Conservation (phyloP, 78 protist genomes). For the Corallochytrium limacisporum region DNA sequence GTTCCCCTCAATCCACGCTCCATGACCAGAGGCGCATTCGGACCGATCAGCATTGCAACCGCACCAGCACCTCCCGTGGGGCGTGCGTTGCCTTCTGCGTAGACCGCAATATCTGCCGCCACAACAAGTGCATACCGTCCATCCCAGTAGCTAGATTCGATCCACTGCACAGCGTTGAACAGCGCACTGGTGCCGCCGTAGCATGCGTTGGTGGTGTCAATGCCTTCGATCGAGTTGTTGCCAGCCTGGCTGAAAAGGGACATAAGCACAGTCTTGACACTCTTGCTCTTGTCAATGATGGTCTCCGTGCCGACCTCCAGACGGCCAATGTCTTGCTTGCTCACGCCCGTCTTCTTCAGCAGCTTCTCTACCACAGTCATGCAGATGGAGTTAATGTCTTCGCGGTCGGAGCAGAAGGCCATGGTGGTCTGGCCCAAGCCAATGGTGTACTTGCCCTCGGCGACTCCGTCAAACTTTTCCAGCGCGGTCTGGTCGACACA, state of each 20-base stretch:
- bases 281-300: conserved; percentile 75
- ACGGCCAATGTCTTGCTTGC: conserved; percentile 61
- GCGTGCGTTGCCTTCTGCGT: conserved; percentile 47
- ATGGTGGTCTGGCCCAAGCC: conserved; percentile 84
- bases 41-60: conserved; percentile 92
- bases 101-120: conserved; percentile 82
- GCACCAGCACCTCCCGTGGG: conserved; percentile 56
- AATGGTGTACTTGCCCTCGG: conserved; percentile 78
- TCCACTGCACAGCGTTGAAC: conserved; percentile 75
- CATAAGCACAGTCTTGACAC: conserved; percentile 70
- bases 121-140: conserved; percentile 81
- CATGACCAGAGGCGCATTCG: conserved; percentile 83
- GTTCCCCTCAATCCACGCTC: conserved; percentile 52
- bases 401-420: conserved; percentile 74
- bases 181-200: conserved; percentile 94
- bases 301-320: conserved; percentile 92
- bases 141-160: conserved; percentile 79
- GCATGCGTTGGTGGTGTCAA: conserved; percentile 82
- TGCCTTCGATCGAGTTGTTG: conserved; percentile 46
- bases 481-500: conserved; percentile 47
- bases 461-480: conserved; percentile 39
- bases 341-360: conserved; percentile 43
- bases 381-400: conserved; percentile 79
- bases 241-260: conserved; percentile 57
- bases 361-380: conserved; percentile 57